Evolutionary conservation across 768 basidiomycete genomes (phyloP).

Genomic region (Leccinum barrowsii): DNA sequence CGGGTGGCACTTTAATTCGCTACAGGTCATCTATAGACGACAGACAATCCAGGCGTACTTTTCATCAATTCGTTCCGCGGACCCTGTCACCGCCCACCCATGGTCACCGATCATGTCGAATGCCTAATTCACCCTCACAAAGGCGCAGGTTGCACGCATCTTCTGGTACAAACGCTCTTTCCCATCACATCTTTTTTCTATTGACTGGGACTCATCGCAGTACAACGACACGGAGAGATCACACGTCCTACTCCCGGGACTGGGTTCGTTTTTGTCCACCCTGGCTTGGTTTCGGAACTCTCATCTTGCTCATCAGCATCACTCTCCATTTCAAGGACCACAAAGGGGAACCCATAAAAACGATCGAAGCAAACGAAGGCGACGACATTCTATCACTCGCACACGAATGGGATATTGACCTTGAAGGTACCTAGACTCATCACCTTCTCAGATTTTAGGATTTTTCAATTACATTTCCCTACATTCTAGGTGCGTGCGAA

Average conservation of each 20-base stretch:
- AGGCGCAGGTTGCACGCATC: conserved; percentile 19
- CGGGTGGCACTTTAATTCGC: not conserved
- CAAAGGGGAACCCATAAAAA: conserved; percentile 79
- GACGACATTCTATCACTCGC: conserved; percentile 90
- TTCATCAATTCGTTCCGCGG: conserved; percentile 10
- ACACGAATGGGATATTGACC: conserved; percentile 92
- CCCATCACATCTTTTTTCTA: not conserved
- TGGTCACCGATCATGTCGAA: not conserved
- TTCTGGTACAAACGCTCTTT: conserved; percentile 5
- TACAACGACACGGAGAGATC: conserved; percentile 46
- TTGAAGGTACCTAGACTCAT: conserved; percentile 68
- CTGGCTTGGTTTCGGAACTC: not conserved
- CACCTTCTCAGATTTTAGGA: not conserved
- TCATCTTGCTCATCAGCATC: conserved; percentile 49
- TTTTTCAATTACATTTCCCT: not conserved
- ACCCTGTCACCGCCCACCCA: not conserved
- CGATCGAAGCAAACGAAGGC: conserved; percentile 89
- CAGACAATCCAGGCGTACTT: conserved; percentile 1
- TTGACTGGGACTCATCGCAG: not conserved
- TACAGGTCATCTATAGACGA: not conserved
- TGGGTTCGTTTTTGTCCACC: conserved; percentile 44
- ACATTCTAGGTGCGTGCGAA: conserved; percentile 82
- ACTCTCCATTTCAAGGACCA: conserved; percentile 88
- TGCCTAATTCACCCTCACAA: not conserved
- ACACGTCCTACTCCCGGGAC: conserved; percentile 65